Evolutionary conservation across 257 asterid species (phyloP).

Genomic region (Ilex asprella): DNA sequence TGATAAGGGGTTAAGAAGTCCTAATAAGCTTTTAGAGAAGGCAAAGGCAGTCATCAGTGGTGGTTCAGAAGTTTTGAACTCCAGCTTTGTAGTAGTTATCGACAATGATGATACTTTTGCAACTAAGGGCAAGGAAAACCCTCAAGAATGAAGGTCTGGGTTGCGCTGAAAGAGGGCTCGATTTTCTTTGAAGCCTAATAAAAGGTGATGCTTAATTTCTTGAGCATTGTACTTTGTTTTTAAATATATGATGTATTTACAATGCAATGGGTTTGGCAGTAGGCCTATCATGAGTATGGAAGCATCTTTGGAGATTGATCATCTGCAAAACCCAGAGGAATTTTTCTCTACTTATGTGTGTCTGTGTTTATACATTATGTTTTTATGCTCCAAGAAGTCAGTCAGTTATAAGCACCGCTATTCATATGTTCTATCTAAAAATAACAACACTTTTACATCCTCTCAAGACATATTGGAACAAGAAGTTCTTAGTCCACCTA

Average conservation of each 20-base stretch:
- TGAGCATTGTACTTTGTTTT: not conserved
- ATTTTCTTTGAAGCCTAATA: constrained; percentile 48
- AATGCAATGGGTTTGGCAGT: constrained; percentile 37
- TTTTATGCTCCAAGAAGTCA: constrained; percentile 45
- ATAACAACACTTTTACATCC: constrained; percentile 30
- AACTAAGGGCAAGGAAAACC: constrained; percentile 40
- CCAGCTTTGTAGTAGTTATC: constrained; percentile 27
- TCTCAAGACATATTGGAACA: constrained; percentile 38
- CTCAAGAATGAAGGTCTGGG: constrained; percentile 68
- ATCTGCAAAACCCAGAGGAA: constrained; percentile 63
- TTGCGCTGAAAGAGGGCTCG: constrained; percentile 54
- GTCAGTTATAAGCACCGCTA: too few relatives aligned
- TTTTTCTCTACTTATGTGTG: constrained; percentile 48
- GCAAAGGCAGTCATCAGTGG: constrained; percentile 60
- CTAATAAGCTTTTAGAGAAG: constrained; percentile 59
- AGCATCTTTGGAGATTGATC: constrained; percentile 35
- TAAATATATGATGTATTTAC: constrained; percentile 5
- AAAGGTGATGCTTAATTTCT: constrained; percentile 25
- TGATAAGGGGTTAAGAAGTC: constrained; percentile 38
- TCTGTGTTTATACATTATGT: not conserved
- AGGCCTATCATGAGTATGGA: constrained; percentile 44
- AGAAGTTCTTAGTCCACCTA: constrained; percentile 26
- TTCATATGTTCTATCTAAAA: constrained; percentile 30
- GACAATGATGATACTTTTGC: constrained; percentile 31
- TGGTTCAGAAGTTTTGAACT: constrained; percentile 45